phyloP scores from a whole-genome alignment of 1,139 yeast genomes.

The Saccharomyces hybrid region DNA sequence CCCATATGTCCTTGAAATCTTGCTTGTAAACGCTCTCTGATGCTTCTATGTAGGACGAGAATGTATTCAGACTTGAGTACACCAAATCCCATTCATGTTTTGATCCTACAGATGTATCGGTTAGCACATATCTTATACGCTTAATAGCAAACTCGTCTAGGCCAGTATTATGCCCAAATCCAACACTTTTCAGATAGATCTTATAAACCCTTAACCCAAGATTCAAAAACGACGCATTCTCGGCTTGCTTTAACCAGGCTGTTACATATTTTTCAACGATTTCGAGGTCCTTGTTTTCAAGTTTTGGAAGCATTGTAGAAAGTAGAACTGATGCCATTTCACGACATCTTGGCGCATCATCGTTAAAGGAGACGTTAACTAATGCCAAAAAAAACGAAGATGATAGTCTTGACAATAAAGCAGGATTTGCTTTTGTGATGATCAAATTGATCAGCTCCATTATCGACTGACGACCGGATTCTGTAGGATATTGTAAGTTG shows the following conservation, averaged over 20 bases:
- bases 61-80: constrained; percentile 56
- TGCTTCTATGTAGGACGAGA: constrained; percentile 31
- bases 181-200: constrained; percentile 48
- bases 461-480: constrained; percentile 81
- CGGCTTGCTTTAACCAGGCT: constrained; percentile 61
- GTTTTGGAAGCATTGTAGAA: constrained; percentile 46
- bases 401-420: constrained; percentile 53
- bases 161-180: constrained; percentile 36
- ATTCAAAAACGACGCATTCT: constrained; percentile 50
- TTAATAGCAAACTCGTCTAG: constrained; percentile 38
- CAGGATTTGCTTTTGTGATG: constrained; percentile 57
- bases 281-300: constrained; percentile 38
- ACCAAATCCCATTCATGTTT: constrained; percentile 63
- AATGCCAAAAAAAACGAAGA: constrained; percentile 77
- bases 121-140: constrained; percentile 38
- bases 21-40: constrained; percentile 35
- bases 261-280: constrained; percentile 51
- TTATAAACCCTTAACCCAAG: constrained; percentile 76
- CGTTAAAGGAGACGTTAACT: constrained; percentile 70
- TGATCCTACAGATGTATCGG: constrained; percentile 33
- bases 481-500: constrained; percentile 78
- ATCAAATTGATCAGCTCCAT: constrained; percentile 77
- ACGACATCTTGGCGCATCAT: constrained; percentile 72
- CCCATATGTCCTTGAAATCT: constrained; percentile 41
- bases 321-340: constrained; percentile 73